Evolutionary conservation across 1,284 basidiomycete species (phyloP), one percentile per base, ranked within the genome.

Genomic region (Stereum hirsutum): DNA sequence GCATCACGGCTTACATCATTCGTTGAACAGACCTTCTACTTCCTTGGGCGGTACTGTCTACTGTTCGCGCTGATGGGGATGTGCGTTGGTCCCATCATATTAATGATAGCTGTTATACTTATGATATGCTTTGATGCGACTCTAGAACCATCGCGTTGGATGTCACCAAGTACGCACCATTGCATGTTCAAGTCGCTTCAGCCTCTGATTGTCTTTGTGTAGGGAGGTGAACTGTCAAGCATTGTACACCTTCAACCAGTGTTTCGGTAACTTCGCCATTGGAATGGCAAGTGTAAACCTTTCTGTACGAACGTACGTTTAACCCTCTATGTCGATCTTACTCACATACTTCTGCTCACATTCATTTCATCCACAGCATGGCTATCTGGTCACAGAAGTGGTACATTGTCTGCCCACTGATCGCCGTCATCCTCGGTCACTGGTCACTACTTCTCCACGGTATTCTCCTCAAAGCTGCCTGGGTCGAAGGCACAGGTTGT

Each of bases 391-490:
- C 72, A 0, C 74, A 81, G 51, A 71, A 67, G 37, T 68, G 65
- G 59, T 80, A 72, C 52, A 69, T 87, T 41, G 67, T 80, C 27
- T 45, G 64, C 5, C 68, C 72, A 11, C 65, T 87, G 6, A 57
- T 81, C 31, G 41, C 70, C 17, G 56, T 87, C 43, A 84, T 84
- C 48, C 64, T 86, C 31, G 84, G 76, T 0, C 83, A 88, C 53
- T 88, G 83, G 83, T 79, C 78, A 4, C 68, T 88, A 33, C 68
- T 87, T 38, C 63, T 87, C n/a, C 84, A 86, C 52, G 83, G 83
- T 74, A 54, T 52, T 34, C 45, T 49, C 24, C 46, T 53, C 35
- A 51, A 45, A 19, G 51, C 41, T 39, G 38, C 43, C 4, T 59
- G 48, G 44, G 17, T 53, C 7, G 47, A 46, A 12, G 46, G 43